Conservation (phyloP, 805 yeast genomes). For the Kockiozyma suomiensis region DNA sequence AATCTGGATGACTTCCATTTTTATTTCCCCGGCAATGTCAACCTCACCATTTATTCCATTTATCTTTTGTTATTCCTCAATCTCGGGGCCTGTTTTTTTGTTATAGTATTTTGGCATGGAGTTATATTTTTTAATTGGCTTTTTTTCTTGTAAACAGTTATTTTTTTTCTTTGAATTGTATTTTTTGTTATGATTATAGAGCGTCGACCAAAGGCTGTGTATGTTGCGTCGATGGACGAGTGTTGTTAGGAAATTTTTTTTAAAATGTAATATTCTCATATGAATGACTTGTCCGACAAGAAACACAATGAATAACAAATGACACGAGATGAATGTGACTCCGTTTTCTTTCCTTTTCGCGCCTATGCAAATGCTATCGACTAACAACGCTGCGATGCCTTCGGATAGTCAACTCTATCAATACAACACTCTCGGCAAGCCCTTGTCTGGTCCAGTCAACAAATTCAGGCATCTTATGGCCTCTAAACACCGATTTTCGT, state of each 20-base stretch:
- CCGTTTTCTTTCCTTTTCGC: background rate
- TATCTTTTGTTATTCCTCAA: background rate
- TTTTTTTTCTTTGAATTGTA: background rate
- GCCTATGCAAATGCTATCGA: background rate
- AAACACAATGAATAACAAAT: background rate
- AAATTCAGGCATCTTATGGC: constrained; percentile 19
- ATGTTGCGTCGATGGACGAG: background rate
- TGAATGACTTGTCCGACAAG: background rate
- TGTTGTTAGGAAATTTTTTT: background rate
- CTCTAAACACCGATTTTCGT: constrained; percentile 26
- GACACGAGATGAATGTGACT: background rate
- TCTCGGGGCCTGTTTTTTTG: background rate
- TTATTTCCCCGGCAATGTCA: background rate
- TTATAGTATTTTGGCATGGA: background rate
- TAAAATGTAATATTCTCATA: background rate
- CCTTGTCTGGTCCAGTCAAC: constrained; percentile 21
- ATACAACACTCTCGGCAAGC: background rate
- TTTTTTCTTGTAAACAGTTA: background rate
- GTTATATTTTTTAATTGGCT: background rate
- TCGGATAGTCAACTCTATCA: constrained; percentile 26
- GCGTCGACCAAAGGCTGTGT: background rate
- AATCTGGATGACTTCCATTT: background rate
- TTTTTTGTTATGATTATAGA: background rate
- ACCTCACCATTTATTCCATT: background rate
- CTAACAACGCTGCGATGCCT: constrained; percentile 11